Percentiles rank a stretch among this genome's conserved stretches.
Conservation (phyloP, 331 rosid genomes). For the Pyrus hybrid region DNA sequence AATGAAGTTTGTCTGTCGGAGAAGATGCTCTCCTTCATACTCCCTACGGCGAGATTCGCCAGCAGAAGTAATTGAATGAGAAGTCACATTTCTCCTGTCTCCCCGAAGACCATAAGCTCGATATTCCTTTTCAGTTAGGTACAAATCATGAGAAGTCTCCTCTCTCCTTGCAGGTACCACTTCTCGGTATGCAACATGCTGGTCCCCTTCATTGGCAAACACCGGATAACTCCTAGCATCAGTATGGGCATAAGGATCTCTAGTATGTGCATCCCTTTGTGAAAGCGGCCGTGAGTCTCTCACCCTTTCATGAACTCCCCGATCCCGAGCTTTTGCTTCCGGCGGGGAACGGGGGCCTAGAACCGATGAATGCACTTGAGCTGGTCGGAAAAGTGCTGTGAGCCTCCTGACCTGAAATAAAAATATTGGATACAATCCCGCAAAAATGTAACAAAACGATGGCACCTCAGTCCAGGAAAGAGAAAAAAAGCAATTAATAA, state of each 20-base stretch:
- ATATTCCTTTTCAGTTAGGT: constrained; percentile 63
- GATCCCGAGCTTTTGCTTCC: constrained; percentile 22
- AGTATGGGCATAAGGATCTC: constrained; percentile 21
- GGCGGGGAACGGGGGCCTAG: constrained; percentile 26
- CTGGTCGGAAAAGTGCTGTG: constrained; percentile 59
- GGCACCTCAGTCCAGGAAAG: neutral
- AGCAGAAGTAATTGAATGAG: constrained; percentile 16
- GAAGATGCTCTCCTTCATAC: constrained; percentile 43
- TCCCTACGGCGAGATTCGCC: constrained; percentile 38
- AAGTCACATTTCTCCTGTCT: constrained; percentile 32
- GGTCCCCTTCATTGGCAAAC: constrained; percentile 40
- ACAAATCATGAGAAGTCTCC: constrained; percentile 39
- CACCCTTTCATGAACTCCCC: constrained; percentile 20
- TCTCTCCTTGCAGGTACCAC: constrained; percentile 17
- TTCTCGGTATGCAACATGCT: constrained; percentile 8
- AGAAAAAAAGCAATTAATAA: neutral
- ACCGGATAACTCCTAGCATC: constrained; percentile 19
- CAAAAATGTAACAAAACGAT: neutral
- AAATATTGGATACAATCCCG: neutral
- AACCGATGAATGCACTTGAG: constrained; percentile 25
- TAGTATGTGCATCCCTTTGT: constrained; percentile 22
- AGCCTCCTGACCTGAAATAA: constrained; percentile 73
- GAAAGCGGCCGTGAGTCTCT: constrained; percentile 27
- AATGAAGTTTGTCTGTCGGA: constrained; percentile 24
- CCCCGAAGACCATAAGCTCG: constrained; percentile 70